Percentiles rank a stretch among this genome's conserved stretches.
Evolutionary conservation across 768 basidiomycete genomes (phyloP).

Genomic region (Leucocoprinus leucothites): DNA sequence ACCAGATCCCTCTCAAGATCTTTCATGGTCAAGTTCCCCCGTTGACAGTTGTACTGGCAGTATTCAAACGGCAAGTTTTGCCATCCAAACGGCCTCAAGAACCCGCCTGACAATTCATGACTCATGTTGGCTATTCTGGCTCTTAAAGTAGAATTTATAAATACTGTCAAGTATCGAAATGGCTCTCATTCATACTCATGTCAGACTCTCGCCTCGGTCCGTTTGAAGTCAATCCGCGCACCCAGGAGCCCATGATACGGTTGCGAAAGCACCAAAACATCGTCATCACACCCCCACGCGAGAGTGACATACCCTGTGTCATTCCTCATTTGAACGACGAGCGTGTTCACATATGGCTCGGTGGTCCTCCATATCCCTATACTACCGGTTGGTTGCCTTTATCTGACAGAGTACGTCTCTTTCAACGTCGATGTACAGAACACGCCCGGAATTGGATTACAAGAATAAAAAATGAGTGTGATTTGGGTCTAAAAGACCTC

Average conservation of each 20-base stretch:
- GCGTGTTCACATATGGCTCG: conserved; percentile 41
- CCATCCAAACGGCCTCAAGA: background rate
- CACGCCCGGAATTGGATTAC: conserved; percentile 29
- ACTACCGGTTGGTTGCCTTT: conserved; percentile 23
- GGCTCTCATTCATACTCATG: background rate
- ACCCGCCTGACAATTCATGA: background rate
- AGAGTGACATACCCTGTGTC: conserved; percentile 36
- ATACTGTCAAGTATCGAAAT: background rate
- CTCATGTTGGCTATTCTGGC: too few relatives aligned
- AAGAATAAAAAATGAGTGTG: conserved; percentile 23
- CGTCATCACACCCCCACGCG: conserved; percentile 57
- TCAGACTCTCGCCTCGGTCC: conserved; percentile 17
- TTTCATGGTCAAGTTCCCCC: too few relatives aligned
- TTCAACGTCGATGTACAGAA: conserved; percentile 22
- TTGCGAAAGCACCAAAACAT: conserved; percentile 49
- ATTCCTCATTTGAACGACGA: conserved; percentile 46
- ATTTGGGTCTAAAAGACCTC: conserved; percentile 28
- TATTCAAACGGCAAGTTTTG: too few relatives aligned
- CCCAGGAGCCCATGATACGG: conserved; percentile 46
- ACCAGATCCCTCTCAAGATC: background rate
- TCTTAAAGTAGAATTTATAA: too few relatives aligned
- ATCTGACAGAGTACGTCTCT: background rate
- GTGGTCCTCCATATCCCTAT: conserved; percentile 57
- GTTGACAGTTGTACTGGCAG: too few relatives aligned
- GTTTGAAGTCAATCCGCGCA: conserved; percentile 30